Evolutionary conservation across 805 yeast species (phyloP).

Genomic region (Zygoascus flipseniorum): DNA sequence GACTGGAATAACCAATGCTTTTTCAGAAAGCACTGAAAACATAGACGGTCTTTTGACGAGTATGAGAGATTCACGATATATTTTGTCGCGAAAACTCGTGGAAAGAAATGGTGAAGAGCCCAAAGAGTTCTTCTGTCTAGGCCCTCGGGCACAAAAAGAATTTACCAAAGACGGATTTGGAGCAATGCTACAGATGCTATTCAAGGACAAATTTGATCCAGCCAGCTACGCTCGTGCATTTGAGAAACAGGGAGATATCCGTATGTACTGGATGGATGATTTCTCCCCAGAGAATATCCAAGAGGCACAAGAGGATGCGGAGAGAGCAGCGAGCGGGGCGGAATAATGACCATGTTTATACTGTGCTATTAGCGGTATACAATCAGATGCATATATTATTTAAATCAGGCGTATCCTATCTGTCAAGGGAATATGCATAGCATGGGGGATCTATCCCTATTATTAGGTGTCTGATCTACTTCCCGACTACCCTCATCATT

Average conservation of each 20-base stretch:
- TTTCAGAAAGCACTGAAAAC: neutral
- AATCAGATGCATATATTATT: neutral
- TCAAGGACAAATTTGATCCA: neutral
- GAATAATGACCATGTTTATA: no score
- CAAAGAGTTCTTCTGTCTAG: neutral
- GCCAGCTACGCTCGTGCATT: neutral
- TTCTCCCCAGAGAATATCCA: neutral
- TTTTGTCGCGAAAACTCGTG: neutral
- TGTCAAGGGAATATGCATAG: no score
- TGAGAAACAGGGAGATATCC: neutral
- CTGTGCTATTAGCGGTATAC: neutral
- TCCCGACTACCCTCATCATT: neutral
- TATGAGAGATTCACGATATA: neutral
- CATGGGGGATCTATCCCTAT: no score
- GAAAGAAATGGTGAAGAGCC: slow-evolving; percentile 1
- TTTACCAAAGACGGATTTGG: neutral
- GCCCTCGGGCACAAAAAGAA: neutral
- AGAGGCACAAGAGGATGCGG: neutral
- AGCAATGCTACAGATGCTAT: neutral
- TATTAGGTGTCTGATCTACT: no score
- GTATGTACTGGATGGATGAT: neutral
- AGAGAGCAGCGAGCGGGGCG: neutral
- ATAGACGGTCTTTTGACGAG: neutral
- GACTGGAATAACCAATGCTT: neutral
- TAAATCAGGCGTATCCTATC: no score